Evolutionary conservation across 768 basidiomycete genomes (phyloP).

Genomic region (Boletus insuetus): DNA sequence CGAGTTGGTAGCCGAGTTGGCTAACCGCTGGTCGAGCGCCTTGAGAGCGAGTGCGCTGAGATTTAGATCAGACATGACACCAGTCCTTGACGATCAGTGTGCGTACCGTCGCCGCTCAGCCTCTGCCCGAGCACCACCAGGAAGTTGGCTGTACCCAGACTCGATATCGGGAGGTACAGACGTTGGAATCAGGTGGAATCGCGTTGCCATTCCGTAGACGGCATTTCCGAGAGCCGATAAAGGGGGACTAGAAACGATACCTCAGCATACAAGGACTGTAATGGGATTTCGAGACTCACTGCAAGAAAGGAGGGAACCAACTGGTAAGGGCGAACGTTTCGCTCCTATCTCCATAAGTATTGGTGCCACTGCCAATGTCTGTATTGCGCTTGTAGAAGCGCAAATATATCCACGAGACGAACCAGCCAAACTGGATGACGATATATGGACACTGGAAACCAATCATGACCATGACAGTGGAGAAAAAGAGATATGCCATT

Average conservation of each 20-base stretch:
- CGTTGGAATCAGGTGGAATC: constrained; percentile 73
- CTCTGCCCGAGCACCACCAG: constrained; percentile 90
- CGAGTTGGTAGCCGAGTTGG: constrained; percentile 45
- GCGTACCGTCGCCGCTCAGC: constrained; percentile 90
- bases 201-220: constrained; percentile 63
- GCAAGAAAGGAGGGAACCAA: constrained; percentile 96
- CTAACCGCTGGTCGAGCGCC: constrained; percentile 91
- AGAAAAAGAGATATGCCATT: constrained; percentile 91
- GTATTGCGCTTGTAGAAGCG: constrained; percentile 93
- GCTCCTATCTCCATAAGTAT: constrained; percentile 88
- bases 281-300: constrained; percentile 54
- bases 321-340: constrained; percentile 94
- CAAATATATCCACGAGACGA: constrained; percentile 91
- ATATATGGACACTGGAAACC: constrained; percentile 91
- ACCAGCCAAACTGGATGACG: constrained; percentile 98
- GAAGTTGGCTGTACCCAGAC: constrained; percentile 70
- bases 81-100: not conserved
- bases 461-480: constrained; percentile 77
- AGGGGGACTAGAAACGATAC: constrained; percentile 52
- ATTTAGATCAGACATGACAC: constrained; percentile 7
- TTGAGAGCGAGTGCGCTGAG: constrained; percentile 91
- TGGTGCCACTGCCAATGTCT: constrained; percentile 59
- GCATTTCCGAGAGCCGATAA: constrained; percentile 64
- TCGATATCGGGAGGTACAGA: constrained; percentile 60
- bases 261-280: not conserved